Conservation (phyloP, 177 flowering plant genomes). For the Telopea speciosissima region DNA sequence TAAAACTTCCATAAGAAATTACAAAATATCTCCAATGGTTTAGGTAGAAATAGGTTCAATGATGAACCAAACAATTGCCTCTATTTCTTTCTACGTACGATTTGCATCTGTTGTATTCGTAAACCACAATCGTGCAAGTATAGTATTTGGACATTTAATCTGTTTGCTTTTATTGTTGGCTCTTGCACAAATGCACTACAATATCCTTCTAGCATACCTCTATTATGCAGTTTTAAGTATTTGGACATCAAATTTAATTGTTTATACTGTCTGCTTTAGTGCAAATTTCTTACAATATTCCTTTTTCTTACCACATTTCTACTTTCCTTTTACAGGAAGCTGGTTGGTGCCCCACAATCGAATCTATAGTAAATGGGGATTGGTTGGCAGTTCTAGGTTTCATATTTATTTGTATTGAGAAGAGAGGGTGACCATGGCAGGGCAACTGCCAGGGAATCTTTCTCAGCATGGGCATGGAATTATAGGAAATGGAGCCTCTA, state of each 20-base stretch:
- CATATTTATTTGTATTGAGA: background rate
- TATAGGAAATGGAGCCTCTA: slow-evolving; percentile 9
- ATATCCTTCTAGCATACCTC: background rate
- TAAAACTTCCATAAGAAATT: too few relatives aligned
- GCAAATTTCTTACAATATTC: background rate
- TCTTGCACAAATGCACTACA: background rate
- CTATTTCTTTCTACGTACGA: too few relatives aligned
- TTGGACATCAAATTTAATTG: background rate
- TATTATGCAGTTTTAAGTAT: background rate
- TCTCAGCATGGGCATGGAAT: slow-evolving; percentile 11
- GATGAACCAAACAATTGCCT: too few relatives aligned
- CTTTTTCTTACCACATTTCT: background rate
- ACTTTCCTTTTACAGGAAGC: background rate
- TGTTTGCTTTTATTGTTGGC: background rate
- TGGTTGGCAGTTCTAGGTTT: background rate
- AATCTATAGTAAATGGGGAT: background rate
- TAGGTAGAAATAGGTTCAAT: too few relatives aligned
- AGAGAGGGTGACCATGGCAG: slow-evolving; percentile 20
- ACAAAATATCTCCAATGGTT: too few relatives aligned
- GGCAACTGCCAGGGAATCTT: slow-evolving; percentile 13
- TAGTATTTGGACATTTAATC: background rate
- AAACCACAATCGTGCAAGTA: background rate
- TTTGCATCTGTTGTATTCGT: background rate
- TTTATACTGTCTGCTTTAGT: background rate
- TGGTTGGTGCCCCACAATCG: background rate